A percentile compares a stretch with the other conserved stretches of the same genome.
These are phyloP conservation scores for Aspergillus fijiensis DNA, from an alignment of 2,329 filamentous ascomycete genomes.

Conservation along the genomic window DNA sequence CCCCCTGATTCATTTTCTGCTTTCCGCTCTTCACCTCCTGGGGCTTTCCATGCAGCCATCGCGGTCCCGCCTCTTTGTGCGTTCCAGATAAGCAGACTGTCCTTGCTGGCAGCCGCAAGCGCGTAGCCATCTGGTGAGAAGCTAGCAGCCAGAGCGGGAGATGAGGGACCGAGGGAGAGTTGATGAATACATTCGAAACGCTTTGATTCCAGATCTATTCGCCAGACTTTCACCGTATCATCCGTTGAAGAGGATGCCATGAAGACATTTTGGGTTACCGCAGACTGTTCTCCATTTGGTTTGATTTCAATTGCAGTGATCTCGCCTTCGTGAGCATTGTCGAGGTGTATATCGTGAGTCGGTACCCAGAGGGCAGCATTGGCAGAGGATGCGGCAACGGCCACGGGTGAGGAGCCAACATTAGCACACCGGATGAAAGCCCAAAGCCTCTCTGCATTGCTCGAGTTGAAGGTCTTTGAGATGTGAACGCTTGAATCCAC, in stretches of 20 bases:
- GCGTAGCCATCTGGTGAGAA: conserved; percentile 51
- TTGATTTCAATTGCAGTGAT: conserved; percentile 47
- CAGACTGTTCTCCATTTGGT: conserved; percentile 26
- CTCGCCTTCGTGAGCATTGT: conserved; percentile 41
- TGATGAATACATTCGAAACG: conserved; percentile 39
- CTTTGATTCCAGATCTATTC: conserved; percentile 39
- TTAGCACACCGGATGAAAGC: conserved; percentile 41
- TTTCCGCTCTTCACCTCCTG: conserved; percentile 32
- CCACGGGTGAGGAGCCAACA: conserved; percentile 30
- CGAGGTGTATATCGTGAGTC: conserved; percentile 42
- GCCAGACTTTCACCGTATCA: conserved; percentile 47
- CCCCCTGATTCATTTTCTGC: conserved; percentile 34
- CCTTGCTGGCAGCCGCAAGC: conserved; percentile 46
- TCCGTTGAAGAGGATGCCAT: conserved; percentile 49
- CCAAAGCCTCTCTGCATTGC: conserved; percentile 37
- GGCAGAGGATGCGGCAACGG: conserved; percentile 41
- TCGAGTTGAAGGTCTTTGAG: conserved; percentile 35
- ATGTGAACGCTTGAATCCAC: conserved; percentile 40
- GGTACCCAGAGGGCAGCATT: conserved; percentile 46
- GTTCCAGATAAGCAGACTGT: conserved; percentile 49
- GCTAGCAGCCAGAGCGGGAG: conserved; percentile 42
- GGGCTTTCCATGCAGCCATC: conserved; percentile 42
- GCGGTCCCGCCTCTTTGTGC: conserved; percentile 45
- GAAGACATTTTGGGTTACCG: conserved; percentile 27
- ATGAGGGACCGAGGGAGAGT: conserved; percentile 36